Conservation (phyloP, 495 filamentous ascomycete genomes). For the Aspergillus panamensis region DNA sequence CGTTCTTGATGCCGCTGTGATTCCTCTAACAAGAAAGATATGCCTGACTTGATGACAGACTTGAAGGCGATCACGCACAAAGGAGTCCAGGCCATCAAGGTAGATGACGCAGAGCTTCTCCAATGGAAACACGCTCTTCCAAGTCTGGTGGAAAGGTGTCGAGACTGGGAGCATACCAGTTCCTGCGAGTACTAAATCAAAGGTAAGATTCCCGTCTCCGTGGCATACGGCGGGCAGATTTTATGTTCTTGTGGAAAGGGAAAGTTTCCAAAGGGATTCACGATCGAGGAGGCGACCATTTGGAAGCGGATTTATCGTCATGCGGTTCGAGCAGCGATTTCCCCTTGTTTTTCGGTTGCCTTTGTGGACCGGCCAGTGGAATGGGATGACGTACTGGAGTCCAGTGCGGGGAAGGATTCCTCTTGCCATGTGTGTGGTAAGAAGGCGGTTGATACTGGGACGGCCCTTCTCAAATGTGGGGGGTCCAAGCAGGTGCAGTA, state of each 20-base stretch:
- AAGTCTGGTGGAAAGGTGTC: conserved; percentile 51
- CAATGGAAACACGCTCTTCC: conserved; percentile 51
- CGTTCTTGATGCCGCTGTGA: conserved; percentile 46
- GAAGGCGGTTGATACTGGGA: not conserved
- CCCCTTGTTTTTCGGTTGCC: conserved; percentile 29
- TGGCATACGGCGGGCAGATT: conserved; percentile 19
- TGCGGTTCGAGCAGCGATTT: conserved; percentile 32
- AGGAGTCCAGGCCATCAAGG: not conserved
- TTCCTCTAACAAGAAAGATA: conserved; percentile 38
- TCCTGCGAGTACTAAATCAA: conserved; percentile 47
- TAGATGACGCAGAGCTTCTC: conserved; percentile 41
- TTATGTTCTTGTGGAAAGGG: conserved; percentile 38
- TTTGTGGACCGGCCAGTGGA: conserved; percentile 21
- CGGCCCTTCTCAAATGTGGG: not conserved
- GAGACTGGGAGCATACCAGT: conserved; percentile 47
- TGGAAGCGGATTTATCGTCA: conserved; percentile 28
- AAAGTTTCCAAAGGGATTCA: conserved; percentile 26
- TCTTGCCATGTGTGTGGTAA: not conserved
- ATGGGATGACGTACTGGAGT: not conserved
- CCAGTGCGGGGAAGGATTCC: not conserved
- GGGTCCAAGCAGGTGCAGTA: not conserved
- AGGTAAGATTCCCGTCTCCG: conserved; percentile 29
- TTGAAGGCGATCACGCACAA: not conserved
- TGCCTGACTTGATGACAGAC: conserved; percentile 31
- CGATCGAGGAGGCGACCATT: conserved; percentile 14